Evolutionary conservation across 2,329 filamentous ascomycete genomes (phyloP).

Genomic region (Cryphonectria parasitica): DNA sequence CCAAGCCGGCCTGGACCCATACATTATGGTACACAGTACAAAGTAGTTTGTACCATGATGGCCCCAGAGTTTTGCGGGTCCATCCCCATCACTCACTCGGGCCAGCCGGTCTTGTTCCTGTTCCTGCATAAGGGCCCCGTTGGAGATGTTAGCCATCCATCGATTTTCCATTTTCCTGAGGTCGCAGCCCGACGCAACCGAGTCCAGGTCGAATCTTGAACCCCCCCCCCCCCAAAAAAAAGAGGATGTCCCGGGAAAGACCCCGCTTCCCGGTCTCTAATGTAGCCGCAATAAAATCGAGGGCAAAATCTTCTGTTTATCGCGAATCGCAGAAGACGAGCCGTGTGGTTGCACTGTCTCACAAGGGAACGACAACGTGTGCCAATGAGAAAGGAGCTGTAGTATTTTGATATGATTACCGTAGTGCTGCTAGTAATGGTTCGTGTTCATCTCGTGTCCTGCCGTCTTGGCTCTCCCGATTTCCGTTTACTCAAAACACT

Average conservation of each 20-base stretch:
- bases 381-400: not conserved
- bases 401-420: not conserved
- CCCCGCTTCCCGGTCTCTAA: not conserved
- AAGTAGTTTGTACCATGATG: too few relatives aligned
- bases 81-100: not conserved
- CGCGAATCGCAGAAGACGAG: not conserved
- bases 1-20: not conserved
- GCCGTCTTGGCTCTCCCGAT: not conserved
- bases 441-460: conserved; percentile 4
- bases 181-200: not conserved
- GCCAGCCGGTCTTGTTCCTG: not conserved
- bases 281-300: not conserved
- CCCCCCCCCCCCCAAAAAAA: too few relatives aligned
- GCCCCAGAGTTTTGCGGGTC: not conserved
- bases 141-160: not conserved
- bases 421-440: not conserved
- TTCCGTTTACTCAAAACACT: not conserved
- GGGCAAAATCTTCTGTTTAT: not conserved
- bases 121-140: conserved; percentile 6
- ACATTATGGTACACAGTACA: not conserved
- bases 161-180: not conserved
- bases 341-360: conserved; percentile 6
- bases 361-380: not conserved
- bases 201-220: not conserved
- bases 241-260: too few relatives aligned